Conservation (phyloP, 148 eudicot genomes). For the Rhododendron mucronatum region DNA sequence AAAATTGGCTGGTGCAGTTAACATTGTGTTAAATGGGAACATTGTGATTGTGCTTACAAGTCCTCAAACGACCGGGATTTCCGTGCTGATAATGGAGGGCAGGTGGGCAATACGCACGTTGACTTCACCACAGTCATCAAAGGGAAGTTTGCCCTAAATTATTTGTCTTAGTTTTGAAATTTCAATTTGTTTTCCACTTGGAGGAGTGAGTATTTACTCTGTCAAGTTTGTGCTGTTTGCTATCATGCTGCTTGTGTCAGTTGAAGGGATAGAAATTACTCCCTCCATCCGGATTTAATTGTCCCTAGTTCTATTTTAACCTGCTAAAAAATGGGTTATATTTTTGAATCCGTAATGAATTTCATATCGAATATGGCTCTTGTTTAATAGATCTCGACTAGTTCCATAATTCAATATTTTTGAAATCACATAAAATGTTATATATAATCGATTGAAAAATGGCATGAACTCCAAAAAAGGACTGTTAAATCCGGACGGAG, state of each 20-base stretch:
- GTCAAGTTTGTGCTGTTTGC: not conserved
- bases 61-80: not conserved
- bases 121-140: not conserved
- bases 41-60: not conserved
- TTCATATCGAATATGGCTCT: no score
- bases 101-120: not conserved
- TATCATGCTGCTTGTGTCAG: not conserved
- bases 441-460: no score
- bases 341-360: no score
- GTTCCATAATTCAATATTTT: no score
- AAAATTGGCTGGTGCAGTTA: not conserved
- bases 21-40: not conserved
- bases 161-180: not conserved
- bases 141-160: not conserved
- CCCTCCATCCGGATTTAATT: no score
- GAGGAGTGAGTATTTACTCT: not conserved
- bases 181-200: not conserved
- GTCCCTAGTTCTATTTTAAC: no score
- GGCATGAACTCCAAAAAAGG: no score
- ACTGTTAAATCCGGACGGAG: no score
- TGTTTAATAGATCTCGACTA: no score
- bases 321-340: no score
- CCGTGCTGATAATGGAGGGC: not conserved
- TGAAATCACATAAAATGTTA: no score
- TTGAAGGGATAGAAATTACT: not conserved